These are phyloP conservation scores for Xylaria acuta DNA, from an alignment of 495 filamentous ascomycete genomes.

Conservation along the genomic window DNA sequence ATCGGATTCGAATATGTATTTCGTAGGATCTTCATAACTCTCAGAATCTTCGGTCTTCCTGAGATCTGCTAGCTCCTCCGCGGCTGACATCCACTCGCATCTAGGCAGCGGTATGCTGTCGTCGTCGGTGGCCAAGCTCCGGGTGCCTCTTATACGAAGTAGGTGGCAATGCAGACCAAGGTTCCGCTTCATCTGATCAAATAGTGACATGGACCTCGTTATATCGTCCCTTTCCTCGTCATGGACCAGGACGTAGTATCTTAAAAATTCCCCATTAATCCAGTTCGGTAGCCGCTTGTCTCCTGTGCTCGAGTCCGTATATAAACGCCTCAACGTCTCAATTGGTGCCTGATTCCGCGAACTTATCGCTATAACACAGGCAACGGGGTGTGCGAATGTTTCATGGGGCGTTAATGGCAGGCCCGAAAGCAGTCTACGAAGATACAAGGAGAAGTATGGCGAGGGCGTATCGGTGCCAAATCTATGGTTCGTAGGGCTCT, in stretches of 20 bases:
- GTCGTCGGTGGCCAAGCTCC: conserved; percentile 89
- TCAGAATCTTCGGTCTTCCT: conserved; percentile 62
- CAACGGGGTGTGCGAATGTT: conserved; percentile 92
- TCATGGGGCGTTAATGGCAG: conserved; percentile 80
- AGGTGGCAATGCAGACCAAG: conserved; percentile 96
- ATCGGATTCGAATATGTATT: conserved; percentile 91
- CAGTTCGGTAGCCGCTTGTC: conserved; percentile 73
- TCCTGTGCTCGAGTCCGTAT: conserved; percentile 74
- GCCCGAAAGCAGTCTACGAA: conserved; percentile 82
- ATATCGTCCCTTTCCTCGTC: conserved; percentile 96
- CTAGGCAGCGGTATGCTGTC: conserved; percentile 81
- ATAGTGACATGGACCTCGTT: conserved; percentile 81
- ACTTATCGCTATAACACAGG: conserved; percentile 94
- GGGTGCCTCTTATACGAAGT: conserved; percentile 79
- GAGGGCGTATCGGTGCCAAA: conserved; percentile 52
- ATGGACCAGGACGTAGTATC: conserved; percentile 97
- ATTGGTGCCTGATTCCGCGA: conserved; percentile 81
- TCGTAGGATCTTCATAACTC: conserved; percentile 71
- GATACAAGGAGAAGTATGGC: conserved; percentile 79
- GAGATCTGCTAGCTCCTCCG: conserved; percentile 80
- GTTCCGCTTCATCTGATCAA: conserved; percentile 97
- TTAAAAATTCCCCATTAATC: conserved; percentile 85
- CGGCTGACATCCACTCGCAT: conserved; percentile 87
- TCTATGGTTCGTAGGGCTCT: conserved; percentile 46
- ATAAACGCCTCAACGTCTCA: conserved; percentile 81